Conservation (phyloP, 495 filamentous ascomycete genomes). For the Penicillium antarcticum region DNA sequence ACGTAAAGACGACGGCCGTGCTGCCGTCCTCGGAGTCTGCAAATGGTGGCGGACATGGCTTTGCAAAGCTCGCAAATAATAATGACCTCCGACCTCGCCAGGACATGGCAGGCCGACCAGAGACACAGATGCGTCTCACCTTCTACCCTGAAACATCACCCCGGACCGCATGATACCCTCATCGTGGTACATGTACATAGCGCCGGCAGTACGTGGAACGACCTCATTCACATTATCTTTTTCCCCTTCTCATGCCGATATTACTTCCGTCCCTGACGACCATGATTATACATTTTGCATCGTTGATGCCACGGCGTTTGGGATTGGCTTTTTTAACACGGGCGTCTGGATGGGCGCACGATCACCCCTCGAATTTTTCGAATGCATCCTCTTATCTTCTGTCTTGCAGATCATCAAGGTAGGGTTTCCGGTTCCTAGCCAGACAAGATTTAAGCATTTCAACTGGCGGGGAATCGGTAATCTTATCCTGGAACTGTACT, state of each 20-base stretch:
- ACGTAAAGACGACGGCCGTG: slow-evolving; percentile 57
- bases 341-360: slow-evolving; percentile 10
- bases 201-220: slow-evolving; percentile 11
- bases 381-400: slow-evolving; percentile 3
- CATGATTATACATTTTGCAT: slow-evolving; percentile 15
- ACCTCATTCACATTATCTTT: slow-evolving; percentile 7
- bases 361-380: background rate
- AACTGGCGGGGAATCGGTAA: background rate
- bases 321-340: slow-evolving; percentile 5
- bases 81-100: background rate
- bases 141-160: background rate
- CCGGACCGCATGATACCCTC: slow-evolving; percentile 23
- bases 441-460: background rate
- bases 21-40: slow-evolving; percentile 57
- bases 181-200: background rate
- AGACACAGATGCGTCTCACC: background rate
- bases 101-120: background rate
- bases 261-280: slow-evolving; percentile 4
- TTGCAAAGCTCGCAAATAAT: slow-evolving; percentile 32
- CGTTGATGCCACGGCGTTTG: slow-evolving; percentile 14
- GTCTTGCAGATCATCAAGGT: slow-evolving; percentile 9
- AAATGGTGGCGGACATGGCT: slow-evolving; percentile 63
- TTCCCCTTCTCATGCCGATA: slow-evolving; percentile 12
- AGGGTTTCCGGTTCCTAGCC: background rate
- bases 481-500: slow-evolving; percentile 10